Conservation (phyloP, 192 early-diverging fungal genomes). For the Linnemannia exigua region DNA sequence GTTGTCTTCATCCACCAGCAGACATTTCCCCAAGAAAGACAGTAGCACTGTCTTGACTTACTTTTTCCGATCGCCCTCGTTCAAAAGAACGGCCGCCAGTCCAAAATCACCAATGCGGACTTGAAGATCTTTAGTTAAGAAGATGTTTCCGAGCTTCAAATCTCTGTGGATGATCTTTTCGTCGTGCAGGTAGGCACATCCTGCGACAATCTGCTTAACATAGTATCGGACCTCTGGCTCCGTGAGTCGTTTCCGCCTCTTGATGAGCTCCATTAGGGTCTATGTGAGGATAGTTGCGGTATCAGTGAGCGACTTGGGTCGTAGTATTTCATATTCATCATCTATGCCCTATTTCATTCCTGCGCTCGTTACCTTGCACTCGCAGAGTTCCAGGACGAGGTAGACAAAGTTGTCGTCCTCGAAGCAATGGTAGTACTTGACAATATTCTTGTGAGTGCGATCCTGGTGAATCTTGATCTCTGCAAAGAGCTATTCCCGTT, state of each 20-base stretch:
- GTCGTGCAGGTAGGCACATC: conserved; percentile 86
- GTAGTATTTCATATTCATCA: no score
- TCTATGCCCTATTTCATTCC: no score
- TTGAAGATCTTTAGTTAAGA: conserved; percentile 84
- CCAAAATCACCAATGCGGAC: conserved; percentile 98
- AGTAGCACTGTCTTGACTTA: conserved; percentile 49
- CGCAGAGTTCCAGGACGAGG: conserved; percentile 93
- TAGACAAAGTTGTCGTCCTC: conserved; percentile 92
- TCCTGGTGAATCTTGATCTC: conserved; percentile 86
- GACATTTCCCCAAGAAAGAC: neutral
- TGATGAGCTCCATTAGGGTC: conserved; percentile 91
- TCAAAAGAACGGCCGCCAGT: conserved; percentile 85
- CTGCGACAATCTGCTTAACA: conserved; percentile 85
- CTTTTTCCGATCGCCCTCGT: conserved; percentile 88
- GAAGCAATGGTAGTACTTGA: conserved; percentile 85
- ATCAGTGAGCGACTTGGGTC: no score
- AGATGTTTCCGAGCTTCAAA: conserved; percentile 95
- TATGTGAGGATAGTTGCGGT: no score
- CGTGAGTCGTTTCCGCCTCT: conserved; percentile 79
- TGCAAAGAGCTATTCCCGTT: conserved; percentile 64
- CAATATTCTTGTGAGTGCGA: conserved; percentile 84
- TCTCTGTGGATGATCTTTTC: conserved; percentile 92
- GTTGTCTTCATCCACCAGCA: neutral
- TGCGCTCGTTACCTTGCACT: conserved; percentile 73
- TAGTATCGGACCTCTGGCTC: conserved; percentile 93